Evolutionary conservation across 371 early-diverging fungal genomes (phyloP), one percentile per base, ranked within the genome.

Genomic region (Rhizopus stolonifer): DNA sequence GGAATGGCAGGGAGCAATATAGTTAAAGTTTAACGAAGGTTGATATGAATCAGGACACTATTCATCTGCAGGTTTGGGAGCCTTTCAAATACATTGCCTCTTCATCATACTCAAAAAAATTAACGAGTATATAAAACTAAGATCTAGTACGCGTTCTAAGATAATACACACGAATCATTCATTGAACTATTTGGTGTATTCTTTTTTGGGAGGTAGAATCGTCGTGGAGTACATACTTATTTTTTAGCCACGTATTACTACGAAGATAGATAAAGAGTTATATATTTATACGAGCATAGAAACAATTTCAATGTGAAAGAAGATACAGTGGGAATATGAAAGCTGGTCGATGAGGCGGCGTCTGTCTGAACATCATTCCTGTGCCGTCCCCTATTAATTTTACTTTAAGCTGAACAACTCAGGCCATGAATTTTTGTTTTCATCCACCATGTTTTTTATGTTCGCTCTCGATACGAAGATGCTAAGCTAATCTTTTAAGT

Each of bases 131-230:
- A 46, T 46, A 46, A 24, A 46, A 46, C 29, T 46, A 46, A 46
- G 46, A 46, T 46, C 46, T 46, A 29, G 46, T 46, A 46, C 46
- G 46, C 25, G 46, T 46, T 46, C 46, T 29, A 46, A 46, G 46
- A 46, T 46, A 46, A 24, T 46, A 26, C 10, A 29, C 18, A 26
- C 29, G 46, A 46, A 46, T 46, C 46, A 46, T 46, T 46, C 46
- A 46, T 46, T 46, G 46, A 46, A 46, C 24, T 29, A 29, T 46
- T 46, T 46, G 29, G 46, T 15, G 46, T 46, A 46, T 17, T 46
- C 46, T 46, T 46, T 46, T 46, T 46, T 29, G 46, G 29, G 46
- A 46, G n/a, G 24, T 22, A 24, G 31, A 46, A 46, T 46, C 29
- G 46, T 46, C 46, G 14, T 46, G 29, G 46, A 46, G 46, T 46